These are phyloP conservation scores for Pseudevernia furfuracea DNA, from an alignment of 495 filamentous ascomycete genomes.

Conservation along the genomic window DNA sequence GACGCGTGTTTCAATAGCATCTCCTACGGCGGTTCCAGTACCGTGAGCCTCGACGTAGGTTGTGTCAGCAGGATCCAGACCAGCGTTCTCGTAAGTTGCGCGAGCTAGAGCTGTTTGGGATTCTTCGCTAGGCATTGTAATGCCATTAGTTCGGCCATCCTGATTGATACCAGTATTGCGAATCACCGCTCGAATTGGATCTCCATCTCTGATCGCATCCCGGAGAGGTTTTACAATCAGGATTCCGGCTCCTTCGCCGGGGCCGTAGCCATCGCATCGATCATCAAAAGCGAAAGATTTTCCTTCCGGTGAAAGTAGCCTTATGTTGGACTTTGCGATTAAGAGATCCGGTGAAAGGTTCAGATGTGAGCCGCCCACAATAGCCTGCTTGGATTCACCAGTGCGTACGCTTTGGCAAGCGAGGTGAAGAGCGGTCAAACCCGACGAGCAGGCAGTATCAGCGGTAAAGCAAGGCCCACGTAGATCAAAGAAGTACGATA, in stretches of 20 bases:
- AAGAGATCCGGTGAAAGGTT: slow-evolving; percentile 4
- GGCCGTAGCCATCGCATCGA: slow-evolving; percentile 33
- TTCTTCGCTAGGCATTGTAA: slow-evolving; percentile 47
- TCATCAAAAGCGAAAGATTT: slow-evolving; percentile 32
- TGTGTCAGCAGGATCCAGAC: slow-evolving; percentile 37
- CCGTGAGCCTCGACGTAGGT: slow-evolving; percentile 38
- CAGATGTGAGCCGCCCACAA: slow-evolving; percentile 38
- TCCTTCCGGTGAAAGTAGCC: slow-evolving; percentile 32
- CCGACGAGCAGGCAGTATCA: slow-evolving; percentile 27
- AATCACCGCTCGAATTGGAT: slow-evolving; percentile 41
- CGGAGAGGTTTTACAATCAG: slow-evolving; percentile 53
- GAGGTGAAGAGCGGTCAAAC: slow-evolving; percentile 12
- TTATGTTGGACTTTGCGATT: slow-evolving; percentile 15
- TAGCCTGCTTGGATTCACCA: slow-evolving; percentile 32
- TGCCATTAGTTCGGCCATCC: slow-evolving; percentile 38
- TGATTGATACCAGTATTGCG: slow-evolving; percentile 31
- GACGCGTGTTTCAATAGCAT: slow-evolving; percentile 3
- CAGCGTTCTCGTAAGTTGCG: slow-evolving; percentile 41
- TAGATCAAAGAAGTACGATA: slow-evolving; percentile 32
- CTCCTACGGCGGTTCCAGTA: slow-evolving; percentile 18
- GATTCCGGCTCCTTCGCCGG: slow-evolving; percentile 42
- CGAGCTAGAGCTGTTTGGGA: slow-evolving; percentile 49
- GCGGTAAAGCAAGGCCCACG: slow-evolving; percentile 30
- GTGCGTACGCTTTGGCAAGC: slow-evolving; percentile 25
- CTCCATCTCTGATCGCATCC: slow-evolving; percentile 34